Conservation (phyloP, 331 rosid species). For the Spiraea crenata region DNA sequence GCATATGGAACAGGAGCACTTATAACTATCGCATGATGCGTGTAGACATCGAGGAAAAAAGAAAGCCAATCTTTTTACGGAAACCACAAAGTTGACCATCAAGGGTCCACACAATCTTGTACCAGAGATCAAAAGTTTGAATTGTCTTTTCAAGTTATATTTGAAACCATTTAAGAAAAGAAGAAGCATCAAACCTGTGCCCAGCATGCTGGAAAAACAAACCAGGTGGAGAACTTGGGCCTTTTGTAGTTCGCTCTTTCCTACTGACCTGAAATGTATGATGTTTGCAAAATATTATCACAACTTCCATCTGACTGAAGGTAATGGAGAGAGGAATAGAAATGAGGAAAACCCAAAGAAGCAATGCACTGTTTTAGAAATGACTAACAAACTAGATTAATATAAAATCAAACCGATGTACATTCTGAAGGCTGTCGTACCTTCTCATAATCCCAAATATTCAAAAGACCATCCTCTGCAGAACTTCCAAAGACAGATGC, state of each 20-base stretch:
- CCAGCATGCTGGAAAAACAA: constrained; percentile 99
- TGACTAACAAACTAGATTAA: neutral
- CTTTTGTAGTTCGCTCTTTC: constrained; percentile 71
- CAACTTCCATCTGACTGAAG: neutral
- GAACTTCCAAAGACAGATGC: constrained; percentile 97
- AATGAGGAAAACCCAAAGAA: neutral
- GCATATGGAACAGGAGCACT: neutral
- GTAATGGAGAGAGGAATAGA: neutral
- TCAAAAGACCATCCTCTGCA: constrained; percentile 95
- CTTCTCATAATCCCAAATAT: constrained; percentile 97
- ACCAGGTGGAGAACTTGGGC: constrained; percentile 67
- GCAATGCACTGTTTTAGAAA: neutral
- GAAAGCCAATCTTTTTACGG: neutral
- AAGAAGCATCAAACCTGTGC: constrained; percentile 66
- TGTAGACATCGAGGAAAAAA: neutral
- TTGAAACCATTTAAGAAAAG: constrained; percentile 1
- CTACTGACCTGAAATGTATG: constrained; percentile 60
- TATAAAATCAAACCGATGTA: neutral
- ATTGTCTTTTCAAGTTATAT: neutral
- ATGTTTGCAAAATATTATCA: neutral
- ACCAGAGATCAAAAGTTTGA: neutral
- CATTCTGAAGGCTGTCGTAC: constrained; percentile 30
- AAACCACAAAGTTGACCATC: neutral
- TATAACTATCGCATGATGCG: neutral
- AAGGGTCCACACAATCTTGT: neutral